Base-by-base conservation (phyloP, 148 eudicot genomes). In the Pharnaceum exiguum region DNA sequence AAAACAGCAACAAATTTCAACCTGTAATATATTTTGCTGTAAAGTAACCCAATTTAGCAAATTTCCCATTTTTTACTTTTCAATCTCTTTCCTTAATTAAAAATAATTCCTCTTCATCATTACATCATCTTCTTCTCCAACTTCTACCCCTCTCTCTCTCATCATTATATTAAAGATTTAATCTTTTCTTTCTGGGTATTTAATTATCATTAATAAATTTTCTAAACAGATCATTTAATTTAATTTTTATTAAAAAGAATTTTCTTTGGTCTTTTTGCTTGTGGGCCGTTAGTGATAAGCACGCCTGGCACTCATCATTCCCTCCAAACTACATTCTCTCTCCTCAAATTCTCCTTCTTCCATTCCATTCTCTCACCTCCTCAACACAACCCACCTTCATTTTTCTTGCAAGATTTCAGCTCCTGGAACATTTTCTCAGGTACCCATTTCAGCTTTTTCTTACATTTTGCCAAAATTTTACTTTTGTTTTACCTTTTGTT, bases 271-370 rank as follows among this genome's bases (percentile, higher is more conserved):
- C 31, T 51, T 55, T 55, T 39, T 65, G 53, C 63, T 48, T 62
- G 68, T 51, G 66, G 63, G 65, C 71, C 66, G 70, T 82, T 77
- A 80, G 82, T 79, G 88, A 79, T 53, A 69, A 24, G 76, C 86
- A 80, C 79, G 86, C 79, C 70, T 85, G 80, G 76, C 85, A 71
- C 71, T 76, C 81, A 74, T 76, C 76, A 76, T 86, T 77, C 86
- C 73, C 76, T 71, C 80, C 77, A 67, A 33, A 40, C 70, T n/a
- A 61, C 45, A 60, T 45, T 57, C 66, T 63, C 68, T 69, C 48
- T 54, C 70, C 62, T 37, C 39, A 39, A 19, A n/a, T 17, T 64
- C 47, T 43, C 27, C 42, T 31, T 19, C 30, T 43, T 49, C 47
- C 27, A 10, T 22, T 39, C 3, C 43, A 37, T 61, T 60, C 69